A percentile compares a stretch with the other conserved stretches of the same genome.
phyloP scores from a whole-genome alignment of 2,329 filamentous ascomycete genomes.

The Trichoderma sp. region DNA sequence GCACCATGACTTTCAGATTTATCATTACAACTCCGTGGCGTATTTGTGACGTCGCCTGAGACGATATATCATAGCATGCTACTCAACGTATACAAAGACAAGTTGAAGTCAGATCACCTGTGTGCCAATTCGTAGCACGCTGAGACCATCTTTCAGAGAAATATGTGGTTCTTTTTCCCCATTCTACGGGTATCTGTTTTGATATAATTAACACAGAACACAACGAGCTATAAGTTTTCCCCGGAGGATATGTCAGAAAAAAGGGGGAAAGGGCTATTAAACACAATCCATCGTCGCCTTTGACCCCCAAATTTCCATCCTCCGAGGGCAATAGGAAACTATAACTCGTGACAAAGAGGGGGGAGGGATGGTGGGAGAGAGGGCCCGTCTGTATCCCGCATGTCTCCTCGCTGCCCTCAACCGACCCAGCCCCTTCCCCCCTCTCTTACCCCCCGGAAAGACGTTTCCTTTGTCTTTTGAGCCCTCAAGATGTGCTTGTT shows the following conservation, averaged over 20 bases:
- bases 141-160: conserved; percentile 24
- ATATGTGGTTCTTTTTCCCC: too few relatives aligned
- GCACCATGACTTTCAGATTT: background rate
- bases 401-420: too few relatives aligned
- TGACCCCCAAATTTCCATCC: too few relatives aligned
- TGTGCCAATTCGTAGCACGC: conserved; percentile 6
- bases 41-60: background rate
- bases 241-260: background rate
- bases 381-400: too few relatives aligned
- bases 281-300: conserved; percentile 12
- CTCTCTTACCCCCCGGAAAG: background rate
- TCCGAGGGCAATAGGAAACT: too few relatives aligned
- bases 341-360: too few relatives aligned
- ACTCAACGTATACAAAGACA: background rate
- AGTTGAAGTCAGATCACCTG: background rate
- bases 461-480: background rate
- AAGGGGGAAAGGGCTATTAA: background rate
- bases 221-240: conserved; percentile 1
- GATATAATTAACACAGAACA: conserved; percentile 7
- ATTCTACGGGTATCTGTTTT: conserved; percentile 36
- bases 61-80: background rate
- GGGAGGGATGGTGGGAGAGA: too few relatives aligned
- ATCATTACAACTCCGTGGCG: background rate
- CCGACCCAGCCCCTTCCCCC: too few relatives aligned
- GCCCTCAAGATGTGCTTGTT: background rate